Evolutionary conservation across 768 basidiomycete species (phyloP), one percentile per base, ranked within the genome.

Genomic region (Mrakia hoshinonis): DNA sequence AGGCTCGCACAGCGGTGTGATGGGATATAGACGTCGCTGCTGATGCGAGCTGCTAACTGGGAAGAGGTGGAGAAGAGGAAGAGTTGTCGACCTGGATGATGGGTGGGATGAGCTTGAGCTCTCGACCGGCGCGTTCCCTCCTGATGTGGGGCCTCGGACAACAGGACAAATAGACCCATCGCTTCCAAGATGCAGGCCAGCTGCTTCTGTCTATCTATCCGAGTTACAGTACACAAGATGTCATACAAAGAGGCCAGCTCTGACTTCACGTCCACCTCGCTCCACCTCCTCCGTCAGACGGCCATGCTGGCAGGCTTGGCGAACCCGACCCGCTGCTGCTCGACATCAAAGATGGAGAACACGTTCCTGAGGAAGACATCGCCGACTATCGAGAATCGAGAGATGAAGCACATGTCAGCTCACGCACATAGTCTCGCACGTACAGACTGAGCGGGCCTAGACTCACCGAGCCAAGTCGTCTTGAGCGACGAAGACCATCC

Each of bases 381-480:
- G 5, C 63, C 63, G 36, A 47, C 63, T 64, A 46, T n/a, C 18
- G n/a, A 31, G 26, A 63, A 39, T n/a, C 15, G 26, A 26, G 13
- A 20, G 46, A 47, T 2, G n/a, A n/a, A 46, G 11, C 13, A 48
- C 43, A 10, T 47, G 15, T 24, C 7, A 9, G 62, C 46, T 2
- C n/a, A 18, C 0, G 12, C 29, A 10, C 20, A 9, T n/a, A 10
- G 2, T 24, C 34, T 20, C 31, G 13, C 20, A 18, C 61, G 20
- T 39, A 24, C 31, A 22, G 31, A 36, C 24, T 20, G 26, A 63
- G 10, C 18, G 3, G 6, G 5, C 11, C 1, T 0, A 24, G 34
- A 64, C 63, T 46, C 46, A 64, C 63, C 43, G n/a, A 64, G 39
- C 63, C 63, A 64, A 29, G 63, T 64, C 20, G 63, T 47, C 4